Base-by-base conservation (phyloP, 805 yeast genomes). In the Candida tammaniensis region DNA sequence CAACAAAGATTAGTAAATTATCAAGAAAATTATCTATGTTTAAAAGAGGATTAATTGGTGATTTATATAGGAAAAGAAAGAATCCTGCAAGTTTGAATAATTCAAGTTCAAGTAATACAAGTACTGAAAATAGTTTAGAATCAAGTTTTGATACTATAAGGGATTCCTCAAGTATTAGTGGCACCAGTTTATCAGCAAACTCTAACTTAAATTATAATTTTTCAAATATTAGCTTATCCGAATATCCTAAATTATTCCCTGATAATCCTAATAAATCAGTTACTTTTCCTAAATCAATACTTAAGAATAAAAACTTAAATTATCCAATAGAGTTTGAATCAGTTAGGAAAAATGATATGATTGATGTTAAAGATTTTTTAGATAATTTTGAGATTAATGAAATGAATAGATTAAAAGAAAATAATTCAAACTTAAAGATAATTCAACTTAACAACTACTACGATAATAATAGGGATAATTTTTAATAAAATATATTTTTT, bases 221-320 rank as follows among this genome's bases (percentile, higher is more conserved):
- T n/a, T n/a, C n/a, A n/a, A n/a, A n/a, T n/a, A n/a, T n/a, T n/a
- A n/a, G n/a, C n/a, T n/a, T n/a, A n/a, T n/a, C n/a, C n/a, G n/a
- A n/a, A n/a, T n/a, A n/a, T n/a, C n/a, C n/a, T n/a, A n/a, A n/a
- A n/a, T n/a, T n/a, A n/a, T n/a, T n/a, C n/a, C n/a, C n/a, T n/a
- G n/a, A n/a, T n/a, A n/a, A n/a, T n/a, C n/a, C n/a, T n/a, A n/a
- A 20, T 20, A 10, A 20, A 20, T 7, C 22, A 7, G 10, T 7
- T 7, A 20, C 22, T 10, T 26, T 15, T 11, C 29, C 34, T 3
- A 40, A 36, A 24, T 54, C 65, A 7, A 59, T 59, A 14, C 40
- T 59, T 20, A 57, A 55, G 34, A 54, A 43, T 28, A 51, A 47
- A 31, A 59, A 59, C 24, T 23, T 27, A 7, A 59, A 59, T 30